A percentile compares a stretch with the other conserved stretches of the same genome.
These are phyloP conservation scores for Ganoderma multipileum DNA, from an alignment of 1,284 basidiomycete species.

Conservation along the genomic window DNA sequence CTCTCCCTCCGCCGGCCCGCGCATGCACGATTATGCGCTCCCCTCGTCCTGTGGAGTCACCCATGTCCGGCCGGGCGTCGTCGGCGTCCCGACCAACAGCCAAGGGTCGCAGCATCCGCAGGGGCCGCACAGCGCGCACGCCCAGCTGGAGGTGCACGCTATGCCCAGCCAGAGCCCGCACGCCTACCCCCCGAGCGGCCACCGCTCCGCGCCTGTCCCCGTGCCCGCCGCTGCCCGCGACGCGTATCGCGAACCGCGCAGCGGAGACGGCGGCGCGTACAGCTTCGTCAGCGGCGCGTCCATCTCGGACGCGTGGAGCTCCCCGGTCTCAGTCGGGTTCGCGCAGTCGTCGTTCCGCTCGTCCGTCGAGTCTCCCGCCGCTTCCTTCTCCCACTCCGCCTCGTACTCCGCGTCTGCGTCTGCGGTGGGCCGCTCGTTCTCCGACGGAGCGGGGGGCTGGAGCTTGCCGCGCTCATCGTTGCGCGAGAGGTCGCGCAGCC, in stretches of 20 bases:
- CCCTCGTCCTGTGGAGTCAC: slow-evolving; percentile 51
- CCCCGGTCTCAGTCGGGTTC: slow-evolving; percentile 37
- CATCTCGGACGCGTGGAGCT: slow-evolving; percentile 38
- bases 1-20: slow-evolving; percentile 55
- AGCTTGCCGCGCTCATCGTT: slow-evolving; percentile 59
- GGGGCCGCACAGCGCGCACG: slow-evolving; percentile 18
- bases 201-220: slow-evolving; percentile 33
- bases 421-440: slow-evolving; percentile 34
- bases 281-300: slow-evolving; percentile 33
- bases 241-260: slow-evolving; percentile 31
- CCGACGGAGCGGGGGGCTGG: slow-evolving; percentile 50
- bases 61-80: slow-evolving; percentile 64
- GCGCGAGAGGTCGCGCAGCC: slow-evolving; percentile 47
- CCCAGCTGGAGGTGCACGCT: slow-evolving; percentile 17
- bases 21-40: slow-evolving; percentile 69
- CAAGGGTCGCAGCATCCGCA: background rate
- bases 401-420: slow-evolving; percentile 26
- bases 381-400: slow-evolving; percentile 21
- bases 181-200: slow-evolving; percentile 22
- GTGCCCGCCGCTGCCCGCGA: slow-evolving; percentile 29
- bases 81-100: slow-evolving; percentile 51
- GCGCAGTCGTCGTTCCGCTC: slow-evolving; percentile 40
- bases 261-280: slow-evolving; percentile 28
- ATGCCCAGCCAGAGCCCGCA: slow-evolving; percentile 14
- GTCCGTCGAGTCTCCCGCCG: slow-evolving; percentile 27